A percentile compares a stretch with the other conserved stretches of the same genome.
Evolutionary conservation across 139 green algal species (phyloP).

Genomic region (Chlamydomonas eustigma): DNA sequence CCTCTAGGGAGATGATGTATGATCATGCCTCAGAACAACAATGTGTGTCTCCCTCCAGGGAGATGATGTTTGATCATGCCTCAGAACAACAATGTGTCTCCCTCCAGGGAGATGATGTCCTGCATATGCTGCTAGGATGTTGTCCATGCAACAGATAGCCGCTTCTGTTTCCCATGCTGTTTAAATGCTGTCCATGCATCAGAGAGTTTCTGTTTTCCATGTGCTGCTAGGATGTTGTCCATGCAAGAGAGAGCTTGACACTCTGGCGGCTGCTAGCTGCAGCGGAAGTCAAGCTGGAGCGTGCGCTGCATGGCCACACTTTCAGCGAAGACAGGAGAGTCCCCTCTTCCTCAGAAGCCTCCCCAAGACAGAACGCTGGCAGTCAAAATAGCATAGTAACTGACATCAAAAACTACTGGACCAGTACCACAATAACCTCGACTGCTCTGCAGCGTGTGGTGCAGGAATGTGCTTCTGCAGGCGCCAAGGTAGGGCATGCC

Average conservation of each 20-base stretch:
- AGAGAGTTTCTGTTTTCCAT: no score
- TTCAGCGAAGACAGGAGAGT: neutral
- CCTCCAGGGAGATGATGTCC: no score
- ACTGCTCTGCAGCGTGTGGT: constrained; percentile 48
- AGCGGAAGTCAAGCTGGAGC: constrained; percentile 55
- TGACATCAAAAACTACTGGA: neutral
- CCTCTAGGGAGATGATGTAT: no score
- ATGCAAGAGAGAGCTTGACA: constrained; percentile 49
- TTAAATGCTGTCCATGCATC: no score
- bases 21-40: no score
- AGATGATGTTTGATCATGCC: no score
- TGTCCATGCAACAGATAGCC: constrained; percentile 33
- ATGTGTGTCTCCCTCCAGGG: no score
- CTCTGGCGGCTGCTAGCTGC: constrained; percentile 44
- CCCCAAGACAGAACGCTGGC: neutral
- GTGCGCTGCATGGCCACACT: neutral
- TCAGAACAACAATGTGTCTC: no score
- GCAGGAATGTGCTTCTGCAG: constrained; percentile 58
- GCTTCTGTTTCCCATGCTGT: no score
- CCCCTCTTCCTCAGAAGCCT: neutral
- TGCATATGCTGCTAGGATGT: no score
- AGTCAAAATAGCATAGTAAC: neutral
- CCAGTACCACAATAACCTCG: no score
- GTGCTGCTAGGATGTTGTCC: no score
- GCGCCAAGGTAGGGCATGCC: constrained; percentile 55